Conservation (phyloP, 2,329 filamentous ascomycete genomes). For the Venturiaceae sp. region DNA sequence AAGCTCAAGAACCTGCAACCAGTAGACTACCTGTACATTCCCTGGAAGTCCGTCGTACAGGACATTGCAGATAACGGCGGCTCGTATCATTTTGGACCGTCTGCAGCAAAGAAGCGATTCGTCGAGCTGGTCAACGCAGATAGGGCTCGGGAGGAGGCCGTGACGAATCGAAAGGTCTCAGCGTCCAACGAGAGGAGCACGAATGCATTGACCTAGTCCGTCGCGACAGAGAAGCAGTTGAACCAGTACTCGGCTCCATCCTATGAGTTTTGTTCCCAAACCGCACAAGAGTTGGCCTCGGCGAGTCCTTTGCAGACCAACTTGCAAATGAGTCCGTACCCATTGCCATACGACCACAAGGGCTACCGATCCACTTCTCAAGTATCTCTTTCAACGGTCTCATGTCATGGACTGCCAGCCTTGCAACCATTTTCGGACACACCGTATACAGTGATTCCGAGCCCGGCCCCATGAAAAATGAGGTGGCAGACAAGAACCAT, state of each 20-base stretch:
- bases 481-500: background rate
- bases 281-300: background rate
- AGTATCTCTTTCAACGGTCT: background rate
- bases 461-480: slow-evolving; percentile 9
- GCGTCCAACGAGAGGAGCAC: background rate
- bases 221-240: background rate
- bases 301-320: background rate
- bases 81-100: slow-evolving; percentile 49
- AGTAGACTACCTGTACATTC: slow-evolving; percentile 21
- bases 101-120: slow-evolving; percentile 56
- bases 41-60: slow-evolving; percentile 50
- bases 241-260: background rate
- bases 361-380: background rate
- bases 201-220: background rate
- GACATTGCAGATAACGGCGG: slow-evolving; percentile 43
- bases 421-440: background rate
- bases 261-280: background rate
- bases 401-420: background rate
- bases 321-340: background rate
- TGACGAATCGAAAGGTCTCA: background rate
- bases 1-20: background rate
- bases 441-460: background rate
- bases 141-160: background rate
- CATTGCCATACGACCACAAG: background rate
- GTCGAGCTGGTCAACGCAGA: slow-evolving; percentile 26